A percentile compares a stretch with the other conserved stretches of the same genome.
These are phyloP conservation scores for Chlorella sp. DNA, from an alignment of 139 green algal genomes.

Conservation along the genomic window DNA sequence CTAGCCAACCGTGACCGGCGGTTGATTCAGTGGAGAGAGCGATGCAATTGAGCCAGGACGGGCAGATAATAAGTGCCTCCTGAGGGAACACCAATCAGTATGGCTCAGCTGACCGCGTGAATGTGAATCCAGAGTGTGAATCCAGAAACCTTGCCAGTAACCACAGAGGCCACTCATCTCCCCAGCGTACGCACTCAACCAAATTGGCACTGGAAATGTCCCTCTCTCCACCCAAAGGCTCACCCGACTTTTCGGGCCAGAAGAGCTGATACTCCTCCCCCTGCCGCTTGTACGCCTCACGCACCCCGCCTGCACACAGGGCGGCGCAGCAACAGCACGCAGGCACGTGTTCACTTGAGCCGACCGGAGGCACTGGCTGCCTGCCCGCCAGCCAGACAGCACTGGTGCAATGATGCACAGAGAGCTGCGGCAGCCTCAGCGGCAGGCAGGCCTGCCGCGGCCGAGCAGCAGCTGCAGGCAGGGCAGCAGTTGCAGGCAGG, in stretches of 20 bases:
- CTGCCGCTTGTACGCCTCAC: constrained; percentile 81
- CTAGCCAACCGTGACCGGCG: too few species aligned
- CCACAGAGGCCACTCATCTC: background rate
- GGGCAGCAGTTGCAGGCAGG: background rate
- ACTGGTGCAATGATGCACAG: too few species aligned
- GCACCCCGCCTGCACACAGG: constrained; percentile 83
- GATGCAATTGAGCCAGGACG: background rate
- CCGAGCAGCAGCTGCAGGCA: background rate
- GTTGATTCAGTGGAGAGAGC: too few species aligned
- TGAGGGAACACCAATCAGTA: too few species aligned
- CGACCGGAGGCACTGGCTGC: too few species aligned
- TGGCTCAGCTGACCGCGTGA: too few species aligned
- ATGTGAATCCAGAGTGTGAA: too few species aligned
- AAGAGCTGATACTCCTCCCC: constrained; percentile 94
- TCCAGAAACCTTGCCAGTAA: too few species aligned
- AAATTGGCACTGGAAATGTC: too few species aligned
- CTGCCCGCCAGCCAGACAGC: too few species aligned
- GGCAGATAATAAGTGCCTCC: too few species aligned
- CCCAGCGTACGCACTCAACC: background rate
- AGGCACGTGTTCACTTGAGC: background rate
- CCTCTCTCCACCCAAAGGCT: too few species aligned
- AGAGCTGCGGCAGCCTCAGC: background rate
- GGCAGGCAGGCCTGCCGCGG: background rate
- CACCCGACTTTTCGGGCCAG: constrained; percentile 79
- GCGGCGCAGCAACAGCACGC: background rate